Evolutionary conservation across 2,329 filamentous ascomycete genomes (phyloP), one percentile per base, ranked within the genome.

Genomic region (Penicillium sp.): DNA sequence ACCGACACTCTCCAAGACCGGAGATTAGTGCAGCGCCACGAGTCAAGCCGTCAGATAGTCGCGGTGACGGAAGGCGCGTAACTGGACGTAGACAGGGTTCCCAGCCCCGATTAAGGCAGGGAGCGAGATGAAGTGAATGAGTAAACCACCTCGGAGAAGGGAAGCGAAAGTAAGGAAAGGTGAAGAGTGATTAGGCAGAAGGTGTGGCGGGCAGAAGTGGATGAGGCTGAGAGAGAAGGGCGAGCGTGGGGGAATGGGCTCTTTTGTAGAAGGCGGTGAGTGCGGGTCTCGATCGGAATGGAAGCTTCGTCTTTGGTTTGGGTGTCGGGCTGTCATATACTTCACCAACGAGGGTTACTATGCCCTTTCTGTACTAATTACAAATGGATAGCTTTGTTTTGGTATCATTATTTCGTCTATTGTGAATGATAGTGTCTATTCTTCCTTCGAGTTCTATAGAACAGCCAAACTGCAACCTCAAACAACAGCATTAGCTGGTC

Each of bases 261-360:
- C 56, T 53, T 38, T 69, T 68, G 56, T 22, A 60, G 70, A 53
- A 70, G 68, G 70, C 70, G 70, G 70, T 72, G 58, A 68, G 56
- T 24, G 53, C 28, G 56, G 60, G 50, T 54, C 22, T 59, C 37
- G 28, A 59, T 54, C 13, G 33, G 51, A 40, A 37, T 53, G 50
- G 33, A 53, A 53, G 37, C 33, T 24, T 28, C 35, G 35, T 4
- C 35, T 37, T 33, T 12, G 10, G 24, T 50, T 30, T 15, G 45
- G 24, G n/a, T 28, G 24, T 50, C 45, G 19, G 19, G 40, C 19
- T 13, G 19, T 44, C 9, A 44, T 44, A 19, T 44, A 33, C 30
- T 33, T 10, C 30, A 33, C 30, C 2, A 12, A 33, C 9, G 12
- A 33, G 2, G 12, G 9, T 33, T 19, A 44, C 40, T 24, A 22